These are phyloP conservation scores for Incumbomyces delicatus DNA, from an alignment of 2,329 filamentous ascomycete species.

Conservation along the genomic window DNA sequence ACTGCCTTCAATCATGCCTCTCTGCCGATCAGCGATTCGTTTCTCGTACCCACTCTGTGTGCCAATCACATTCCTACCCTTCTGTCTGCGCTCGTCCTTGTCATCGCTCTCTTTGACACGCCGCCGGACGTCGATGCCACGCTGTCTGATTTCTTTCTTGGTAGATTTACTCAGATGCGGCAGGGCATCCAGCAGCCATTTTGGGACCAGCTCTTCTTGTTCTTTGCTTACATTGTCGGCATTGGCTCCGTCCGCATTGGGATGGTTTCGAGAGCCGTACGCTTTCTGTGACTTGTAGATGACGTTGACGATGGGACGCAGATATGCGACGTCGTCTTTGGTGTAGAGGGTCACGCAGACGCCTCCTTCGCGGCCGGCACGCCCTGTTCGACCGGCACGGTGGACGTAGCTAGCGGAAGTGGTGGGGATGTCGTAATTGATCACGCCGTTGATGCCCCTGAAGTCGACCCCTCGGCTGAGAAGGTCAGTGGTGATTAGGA, in stretches of 20 bases:
- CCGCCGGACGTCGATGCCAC: constrained; percentile 66
- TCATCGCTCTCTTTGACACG: constrained; percentile 29
- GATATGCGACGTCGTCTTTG: constrained; percentile 80
- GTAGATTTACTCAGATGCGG: constrained; percentile 76
- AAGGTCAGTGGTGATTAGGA: constrained; percentile 91
- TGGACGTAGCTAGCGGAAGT: constrained; percentile 86
- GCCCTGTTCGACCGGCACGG: constrained; percentile 80
- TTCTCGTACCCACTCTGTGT: constrained; percentile 43
- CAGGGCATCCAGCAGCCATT: constrained; percentile 81
- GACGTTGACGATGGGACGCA: constrained; percentile 88
- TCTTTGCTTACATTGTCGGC: constrained; percentile 14
- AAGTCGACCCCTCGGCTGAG: constrained; percentile 90
- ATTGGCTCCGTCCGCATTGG: constrained; percentile 33
- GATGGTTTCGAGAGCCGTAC: constrained; percentile 25
- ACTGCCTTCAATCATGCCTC: constrained; percentile 35
- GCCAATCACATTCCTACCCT: constrained; percentile 58
- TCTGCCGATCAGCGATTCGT: constrained; percentile 36
- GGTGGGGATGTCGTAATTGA: constrained; percentile 96
- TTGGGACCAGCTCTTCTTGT: constrained; percentile 49
- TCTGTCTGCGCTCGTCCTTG: constrained; percentile 35
- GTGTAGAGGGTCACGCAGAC: constrained; percentile 92
- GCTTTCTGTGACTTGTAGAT: constrained; percentile 75
- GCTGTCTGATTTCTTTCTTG: constrained; percentile 69
- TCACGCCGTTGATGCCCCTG: constrained; percentile 84
- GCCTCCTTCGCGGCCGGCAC: constrained; percentile 77